These are phyloP conservation scores for Alisma plantagoaquatica DNA, from an alignment of 106 monocot genomes.

Conservation along the genomic window DNA sequence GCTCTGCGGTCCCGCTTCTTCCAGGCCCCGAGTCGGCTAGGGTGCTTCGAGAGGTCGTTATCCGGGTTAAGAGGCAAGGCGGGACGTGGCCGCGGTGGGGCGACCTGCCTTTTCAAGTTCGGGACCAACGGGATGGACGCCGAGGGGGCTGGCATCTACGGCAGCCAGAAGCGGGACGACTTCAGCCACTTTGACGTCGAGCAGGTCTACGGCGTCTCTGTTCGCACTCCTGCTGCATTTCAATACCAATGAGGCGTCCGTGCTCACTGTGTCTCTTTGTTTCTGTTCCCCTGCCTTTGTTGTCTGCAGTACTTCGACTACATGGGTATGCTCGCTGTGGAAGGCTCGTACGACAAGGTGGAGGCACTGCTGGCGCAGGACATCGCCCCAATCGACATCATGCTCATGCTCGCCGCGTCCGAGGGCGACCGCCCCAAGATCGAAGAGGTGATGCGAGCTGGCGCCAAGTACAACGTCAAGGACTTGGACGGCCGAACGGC, in stretches of 20 bases:
- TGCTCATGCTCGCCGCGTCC: slow-evolving; percentile 70
- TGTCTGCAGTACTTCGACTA: slow-evolving; percentile 94
- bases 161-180: slow-evolving; percentile 53
- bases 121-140: slow-evolving; percentile 50
- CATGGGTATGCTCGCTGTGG: slow-evolving; percentile 79
- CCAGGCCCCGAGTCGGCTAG: slow-evolving; percentile 8
- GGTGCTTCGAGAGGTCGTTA: slow-evolving; percentile 11
- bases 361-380: slow-evolving; percentile 55
- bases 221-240: no score
- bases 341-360: slow-evolving; percentile 63
- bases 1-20: slow-evolving; percentile 27
- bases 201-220: no score
- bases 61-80: slow-evolving; percentile 11
- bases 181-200: slow-evolving; percentile 71
- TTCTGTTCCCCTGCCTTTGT: no score
- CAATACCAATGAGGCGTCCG: no score
- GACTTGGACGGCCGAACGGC: slow-evolving; percentile 56
- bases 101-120: slow-evolving; percentile 48
- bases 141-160: slow-evolving; percentile 68
- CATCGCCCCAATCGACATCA: slow-evolving; percentile 73
- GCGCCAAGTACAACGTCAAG: slow-evolving; percentile 43
- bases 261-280: no score
- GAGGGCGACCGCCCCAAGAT: slow-evolving; percentile 73
- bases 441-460: slow-evolving; percentile 63
- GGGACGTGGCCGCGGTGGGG: slow-evolving; percentile 6